Evolutionary conservation across 2,329 filamentous ascomycete genomes (phyloP), one percentile per base, ranked within the genome.

Genomic region (Botrytis deweyae): DNA sequence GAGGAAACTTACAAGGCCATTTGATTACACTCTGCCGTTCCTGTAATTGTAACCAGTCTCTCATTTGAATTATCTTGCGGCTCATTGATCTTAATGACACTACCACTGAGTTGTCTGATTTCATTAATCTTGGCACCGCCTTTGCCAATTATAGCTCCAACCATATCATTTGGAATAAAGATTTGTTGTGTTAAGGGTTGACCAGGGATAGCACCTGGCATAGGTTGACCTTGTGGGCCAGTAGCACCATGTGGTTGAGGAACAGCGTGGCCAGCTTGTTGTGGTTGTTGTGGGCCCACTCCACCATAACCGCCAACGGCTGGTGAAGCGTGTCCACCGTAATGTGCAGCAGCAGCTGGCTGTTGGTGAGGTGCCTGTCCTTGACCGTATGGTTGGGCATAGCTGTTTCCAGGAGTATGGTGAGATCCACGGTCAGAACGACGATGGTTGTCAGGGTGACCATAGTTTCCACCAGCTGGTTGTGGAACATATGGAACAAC

Each of bases 71-170:
- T 98, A 83, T 98, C 96, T 83, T 98, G 96, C 1, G 96, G 96
- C 83, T 99, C 96, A 82, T 99, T 98, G 87, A 99, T 99, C 87
- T 99, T 99, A 84, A 99, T 98, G 65, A 99, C 95, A 84, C 95
- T 98, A 78, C 95, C 96, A 83, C 93, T 97, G 79, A 99, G 90
- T 83, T 98, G 94, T 78, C 96, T 91, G 78, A 99, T 99, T 84
- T 99, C 96, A 82, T 99, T 99, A 87, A 99, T 99, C 89, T 99
- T 99, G 73, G 94, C 93, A 77, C 96, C 96, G 76, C 96, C 96
- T 85, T 42, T 58, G 42, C 46, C 46, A 29, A 68, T 68, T 40
- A 55, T 68, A 68, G 36, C 65, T 68, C 96, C 96, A 72, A 99
- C 96, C 96, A 99, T 98, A 81, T 99, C 96, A 82, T 99, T 99